phyloP scores from a whole-genome alignment of 371 early-diverging fungal species.

The Actinomortierella ambigua region DNA sequence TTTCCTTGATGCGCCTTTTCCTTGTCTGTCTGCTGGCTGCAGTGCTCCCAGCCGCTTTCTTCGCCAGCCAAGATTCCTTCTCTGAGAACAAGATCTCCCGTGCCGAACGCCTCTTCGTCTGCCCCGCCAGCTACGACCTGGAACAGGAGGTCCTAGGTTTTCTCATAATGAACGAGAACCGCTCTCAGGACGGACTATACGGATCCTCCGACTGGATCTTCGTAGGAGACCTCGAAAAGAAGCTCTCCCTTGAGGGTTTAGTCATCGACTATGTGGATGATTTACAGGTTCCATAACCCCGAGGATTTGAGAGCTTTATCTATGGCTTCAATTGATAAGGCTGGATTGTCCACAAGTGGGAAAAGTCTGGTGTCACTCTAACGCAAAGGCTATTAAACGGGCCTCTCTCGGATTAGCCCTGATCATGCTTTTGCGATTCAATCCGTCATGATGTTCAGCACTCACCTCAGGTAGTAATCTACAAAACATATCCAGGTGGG shows the following conservation, averaged over 20 bases:
- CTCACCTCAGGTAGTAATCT: no score
- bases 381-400: no score
- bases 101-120: constrained; percentile 10
- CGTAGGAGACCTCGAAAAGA: constrained; percentile 4
- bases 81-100: no score
- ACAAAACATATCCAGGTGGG: no score
- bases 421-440: no score
- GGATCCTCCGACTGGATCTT: constrained; percentile 9
- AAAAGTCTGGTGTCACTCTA: constrained; percentile 5
- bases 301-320: background rate
- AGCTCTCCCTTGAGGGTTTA: background rate
- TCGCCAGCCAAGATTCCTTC: constrained; percentile 1
- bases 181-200: constrained; percentile 2
- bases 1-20: constrained; percentile 1
- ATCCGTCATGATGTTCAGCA: no score
- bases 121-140: constrained; percentile 8
- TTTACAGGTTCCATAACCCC: background rate
- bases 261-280: no score
- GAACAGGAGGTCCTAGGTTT: constrained; percentile 1
- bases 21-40: constrained; percentile 8
- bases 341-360: constrained; percentile 5
- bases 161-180: constrained; percentile 3
- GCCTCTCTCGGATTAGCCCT: no score
- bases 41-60: constrained; percentile 3
- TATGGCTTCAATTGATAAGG: constrained; percentile 3